phyloP scores from a whole-genome alignment of 2,329 filamentous ascomycete species.

The Trichoderma sp. region DNA sequence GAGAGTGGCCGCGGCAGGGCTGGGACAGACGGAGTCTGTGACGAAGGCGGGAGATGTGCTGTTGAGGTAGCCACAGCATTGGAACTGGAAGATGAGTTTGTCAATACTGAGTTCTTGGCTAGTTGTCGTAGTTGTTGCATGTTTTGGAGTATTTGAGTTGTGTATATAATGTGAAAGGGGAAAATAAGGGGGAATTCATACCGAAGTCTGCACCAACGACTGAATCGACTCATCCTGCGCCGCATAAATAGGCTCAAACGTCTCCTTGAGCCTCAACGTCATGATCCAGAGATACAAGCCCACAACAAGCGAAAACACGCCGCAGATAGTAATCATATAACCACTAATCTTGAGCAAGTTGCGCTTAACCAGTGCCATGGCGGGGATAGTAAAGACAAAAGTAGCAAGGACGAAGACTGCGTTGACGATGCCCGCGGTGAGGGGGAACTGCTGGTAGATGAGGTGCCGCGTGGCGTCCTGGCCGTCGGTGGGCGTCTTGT shows the following conservation, averaged over 20 bases:
- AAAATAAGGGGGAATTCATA: slow-evolving; percentile 43
- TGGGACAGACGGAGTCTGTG: slow-evolving; percentile 67
- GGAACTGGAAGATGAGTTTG: slow-evolving; percentile 55
- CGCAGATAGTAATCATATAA: slow-evolving; percentile 63
- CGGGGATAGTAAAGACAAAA: slow-evolving; percentile 70
- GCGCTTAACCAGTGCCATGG: slow-evolving; percentile 66
- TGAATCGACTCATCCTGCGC: slow-evolving; percentile 59
- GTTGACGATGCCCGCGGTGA: slow-evolving; percentile 71
- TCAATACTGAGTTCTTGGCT: neutral
- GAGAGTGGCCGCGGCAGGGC: slow-evolving; percentile 68
- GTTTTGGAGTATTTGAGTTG: neutral
- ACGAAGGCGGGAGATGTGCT: slow-evolving; percentile 71
- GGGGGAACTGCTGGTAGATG: slow-evolving; percentile 55
- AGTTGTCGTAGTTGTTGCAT: neutral
- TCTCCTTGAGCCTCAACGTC: slow-evolving; percentile 67
- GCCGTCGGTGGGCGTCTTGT: slow-evolving; percentile 47
- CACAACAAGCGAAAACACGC: slow-evolving; percentile 64
- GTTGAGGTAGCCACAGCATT: slow-evolving; percentile 80
- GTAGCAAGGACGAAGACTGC: slow-evolving; percentile 70
- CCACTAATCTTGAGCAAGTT: slow-evolving; percentile 70
- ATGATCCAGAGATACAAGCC: slow-evolving; percentile 72
- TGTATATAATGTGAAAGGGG: neutral
- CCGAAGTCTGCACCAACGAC: slow-evolving; percentile 69
- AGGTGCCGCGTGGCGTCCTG: slow-evolving; percentile 52
- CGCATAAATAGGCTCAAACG: slow-evolving; percentile 63